Evolutionary conservation across 305 asterid genomes (phyloP), one percentile per base, ranked within the genome.

Genomic region (Fraxinus dipetala): DNA sequence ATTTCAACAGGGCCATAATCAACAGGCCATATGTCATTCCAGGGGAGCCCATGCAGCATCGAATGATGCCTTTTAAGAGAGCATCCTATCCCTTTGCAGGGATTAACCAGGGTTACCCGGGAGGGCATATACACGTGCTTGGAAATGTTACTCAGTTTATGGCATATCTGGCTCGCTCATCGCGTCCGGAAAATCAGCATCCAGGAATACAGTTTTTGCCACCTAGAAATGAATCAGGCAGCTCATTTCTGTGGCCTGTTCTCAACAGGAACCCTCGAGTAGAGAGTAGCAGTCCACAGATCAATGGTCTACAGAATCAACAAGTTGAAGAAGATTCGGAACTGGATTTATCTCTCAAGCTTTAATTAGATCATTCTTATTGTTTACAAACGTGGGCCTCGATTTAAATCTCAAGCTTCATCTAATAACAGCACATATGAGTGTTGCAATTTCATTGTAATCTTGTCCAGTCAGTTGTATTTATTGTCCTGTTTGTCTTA

Each of bases 281-380:
- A 13, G 36, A 10, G 26, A 83, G 28, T 48, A 56, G 61, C 34
- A 80, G 73, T 48, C 13, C 2, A 9, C 63, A 18, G 73, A 34
- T 18, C 59, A 78, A 70, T 61, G 63, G 13, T 61, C 80, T 51
- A 1, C 79, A 31, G 9, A 32, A 54, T 30, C 72, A 75, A 0
- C 67, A 34, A 34, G 14, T 32, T 2, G 86, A 82, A 20, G 87
- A 82, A 24, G 51, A 43, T 1, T 45, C 90, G 1, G 86, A 78
- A 77, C 78, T 88, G 6, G 90, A 88, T 88, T 80, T 88, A 43
- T 56, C 85, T 1, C 87, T 88, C n/a, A 84, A 61, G 77, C 28
- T 88, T 61, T 82, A 67, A 85, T 83, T 13, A 30, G 38, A 34
- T 4, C 38, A 34, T 34, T 34, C 6, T 4, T 0, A 34, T 34